These are phyloP conservation scores for Phytopythium boreale DNA, from an alignment of 352 stramenopile genomes.

Conservation along the genomic window DNA sequence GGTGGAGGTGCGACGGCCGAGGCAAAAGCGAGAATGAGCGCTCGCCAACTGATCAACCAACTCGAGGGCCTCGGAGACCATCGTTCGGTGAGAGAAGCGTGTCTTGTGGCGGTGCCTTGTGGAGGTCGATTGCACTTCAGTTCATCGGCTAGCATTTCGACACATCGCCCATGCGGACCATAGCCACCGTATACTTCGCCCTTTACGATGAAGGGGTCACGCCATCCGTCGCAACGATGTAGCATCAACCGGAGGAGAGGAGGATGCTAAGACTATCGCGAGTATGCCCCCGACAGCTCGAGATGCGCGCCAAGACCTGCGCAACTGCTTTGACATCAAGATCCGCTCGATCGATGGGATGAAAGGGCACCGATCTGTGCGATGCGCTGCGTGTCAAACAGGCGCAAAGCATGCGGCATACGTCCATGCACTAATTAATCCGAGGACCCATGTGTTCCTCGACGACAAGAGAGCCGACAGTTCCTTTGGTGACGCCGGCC, in stretches of 20 bases:
- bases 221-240: too few species aligned
- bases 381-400: neutral
- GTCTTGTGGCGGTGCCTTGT: neutral
- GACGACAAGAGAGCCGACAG: neutral
- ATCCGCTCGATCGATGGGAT: neutral
- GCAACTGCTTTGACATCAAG: neutral
- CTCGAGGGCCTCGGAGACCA: neutral
- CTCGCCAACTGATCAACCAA: neutral
- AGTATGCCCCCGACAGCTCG: neutral
- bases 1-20: neutral
- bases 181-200: neutral
- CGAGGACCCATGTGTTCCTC: neutral
- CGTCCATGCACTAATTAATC: neutral
- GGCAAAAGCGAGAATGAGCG: slow-evolving; percentile 4
- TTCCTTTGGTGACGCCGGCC: neutral
- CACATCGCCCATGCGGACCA: neutral
- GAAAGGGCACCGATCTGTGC: neutral
- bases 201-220: neutral
- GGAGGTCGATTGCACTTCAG: neutral
- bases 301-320: neutral
- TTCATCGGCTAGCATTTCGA: neutral
- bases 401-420: neutral
- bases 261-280: neutral
- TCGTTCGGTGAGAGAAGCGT: neutral
- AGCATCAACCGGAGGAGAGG: neutral